phyloP scores from a whole-genome alignment of 2,329 filamentous ascomycete species.

The Dactylellina haptotyla region DNA sequence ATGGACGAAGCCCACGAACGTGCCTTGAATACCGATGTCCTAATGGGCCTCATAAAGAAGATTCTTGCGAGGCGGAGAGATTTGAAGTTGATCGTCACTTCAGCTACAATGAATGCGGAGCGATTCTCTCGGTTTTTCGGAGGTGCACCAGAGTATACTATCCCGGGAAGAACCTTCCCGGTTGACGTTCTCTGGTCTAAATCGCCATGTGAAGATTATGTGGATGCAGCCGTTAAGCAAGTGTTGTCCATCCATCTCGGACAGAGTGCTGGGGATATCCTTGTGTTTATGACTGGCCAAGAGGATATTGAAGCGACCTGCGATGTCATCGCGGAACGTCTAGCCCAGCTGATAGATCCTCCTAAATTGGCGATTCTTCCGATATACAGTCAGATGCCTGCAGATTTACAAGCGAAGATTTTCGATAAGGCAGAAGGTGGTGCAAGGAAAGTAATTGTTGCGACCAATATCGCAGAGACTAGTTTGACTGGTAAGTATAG shows the following conservation, averaged over 20 bases:
- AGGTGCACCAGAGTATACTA: constrained; percentile 94
- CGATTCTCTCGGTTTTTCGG: constrained; percentile 96
- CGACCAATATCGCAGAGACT: constrained; percentile 98
- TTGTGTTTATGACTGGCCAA: constrained; percentile 99
- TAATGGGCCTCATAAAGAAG: constrained; percentile 98
- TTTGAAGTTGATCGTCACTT: constrained; percentile 95
- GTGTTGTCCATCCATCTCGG: constrained; percentile 95
- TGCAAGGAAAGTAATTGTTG: constrained; percentile 95
- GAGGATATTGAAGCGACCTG: constrained; percentile 98
- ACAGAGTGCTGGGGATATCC: constrained; percentile 88
- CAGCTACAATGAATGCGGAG: constrained; percentile 97
- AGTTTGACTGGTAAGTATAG: constrained; percentile 74
- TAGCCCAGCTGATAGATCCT: constrained; percentile 90
- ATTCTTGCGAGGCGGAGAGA: constrained; percentile 88
- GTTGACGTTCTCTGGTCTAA: constrained; percentile 96
- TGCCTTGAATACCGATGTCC: constrained; percentile 93
- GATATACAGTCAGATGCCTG: constrained; percentile 99
- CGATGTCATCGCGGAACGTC: constrained; percentile 85
- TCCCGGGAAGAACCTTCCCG: constrained; percentile 94
- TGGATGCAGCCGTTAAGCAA: constrained; percentile 95
- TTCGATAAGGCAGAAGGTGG: constrained; percentile 91
- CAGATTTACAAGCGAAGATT: constrained; percentile 96
- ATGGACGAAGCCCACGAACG: constrained; percentile 99
- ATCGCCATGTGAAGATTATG: constrained; percentile 95
- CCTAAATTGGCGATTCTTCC: constrained; percentile 93